phyloP scores from a whole-genome alignment of 768 basidiomycete species.

The Panaeolus cyanescens region DNA sequence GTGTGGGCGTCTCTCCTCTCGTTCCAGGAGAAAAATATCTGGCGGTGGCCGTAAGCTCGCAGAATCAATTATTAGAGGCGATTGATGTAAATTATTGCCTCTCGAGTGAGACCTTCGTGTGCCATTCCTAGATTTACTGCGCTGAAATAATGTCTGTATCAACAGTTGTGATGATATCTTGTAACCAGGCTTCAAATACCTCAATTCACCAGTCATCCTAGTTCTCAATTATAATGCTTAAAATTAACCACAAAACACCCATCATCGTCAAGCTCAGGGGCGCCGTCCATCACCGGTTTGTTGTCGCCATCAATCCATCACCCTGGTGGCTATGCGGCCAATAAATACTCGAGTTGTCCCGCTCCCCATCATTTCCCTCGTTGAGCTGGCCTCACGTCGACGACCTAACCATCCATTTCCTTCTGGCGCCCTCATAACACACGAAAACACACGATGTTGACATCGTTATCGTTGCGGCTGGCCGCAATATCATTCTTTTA shows the following conservation, averaged over 20 bases:
- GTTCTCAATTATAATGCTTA: no score
- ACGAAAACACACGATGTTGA: constrained; percentile 1
- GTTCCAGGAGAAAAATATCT: no score
- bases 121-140: no score
- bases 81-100: no score
- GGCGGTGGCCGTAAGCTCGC: no score
- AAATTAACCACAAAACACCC: not conserved
- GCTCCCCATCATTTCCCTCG: constrained; percentile 1
- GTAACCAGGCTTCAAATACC: no score
- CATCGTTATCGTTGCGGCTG: constrained; percentile 27
- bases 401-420: not conserved
- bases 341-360: not conserved
- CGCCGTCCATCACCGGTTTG: not conserved
- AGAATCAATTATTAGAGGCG: no score
- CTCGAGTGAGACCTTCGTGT: no score
- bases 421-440: not conserved
- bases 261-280: not conserved
- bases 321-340: not conserved
- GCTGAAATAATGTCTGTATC: no score
- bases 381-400: constrained; percentile 1
- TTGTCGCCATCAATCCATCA: not conserved
- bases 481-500: constrained; percentile 25
- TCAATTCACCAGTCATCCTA: no score
- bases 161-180: no score
- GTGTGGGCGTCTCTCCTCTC: no score